Evolutionary conservation across 164 flowering plant species (phyloP), one percentile per base, ranked within the genome.

Genomic region (Chloranthus sessilifolius): DNA sequence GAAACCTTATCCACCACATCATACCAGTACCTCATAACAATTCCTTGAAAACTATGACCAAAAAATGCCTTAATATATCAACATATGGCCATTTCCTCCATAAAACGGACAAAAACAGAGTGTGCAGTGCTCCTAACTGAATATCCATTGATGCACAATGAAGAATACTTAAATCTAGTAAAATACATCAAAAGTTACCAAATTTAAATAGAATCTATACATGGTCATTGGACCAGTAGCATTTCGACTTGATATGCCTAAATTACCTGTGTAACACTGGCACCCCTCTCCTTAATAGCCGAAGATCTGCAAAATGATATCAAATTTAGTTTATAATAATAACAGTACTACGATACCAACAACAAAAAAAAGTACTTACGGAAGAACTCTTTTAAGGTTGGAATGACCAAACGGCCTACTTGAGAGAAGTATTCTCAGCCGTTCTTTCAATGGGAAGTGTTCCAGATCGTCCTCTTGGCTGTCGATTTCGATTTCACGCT

Each of bases 371-470:
- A 37, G 16, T 37, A 37, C 41, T 14, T 5, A 37, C 41, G 14
- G 6, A 4, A 20, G 41, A 37, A 37, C 41, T 37, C 16, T 37
- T 37, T 20, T 20, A 37, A n/a, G n/a, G n/a, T n/a, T n/a, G n/a
- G n/a, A n/a, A n/a, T n/a, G n/a, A n/a, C 41, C 25, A 12, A 27
- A 43, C 12, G 11, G 11, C 5, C 39, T 19, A 35, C 43, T 24
- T n/a, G n/a, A 24, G 9, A 30, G 20, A 8, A 58, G 49, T 33
- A 30, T 41, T 26, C 17, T 22, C 50, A 41, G 23, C 33, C 62
- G 62, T 23, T 50, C 35, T 23, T 34, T 42, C 15, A 58, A 16
- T n/a, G 62, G 49, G 50, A 50, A 16, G 20, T 50, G 43, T 33
- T 58, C 62, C 17, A 50, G 46, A 17, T 40, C 54, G 6, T 57